Base-by-base conservation (phyloP, 495 filamentous ascomycete genomes). In the Clohesyomyces aquaticus region DNA sequence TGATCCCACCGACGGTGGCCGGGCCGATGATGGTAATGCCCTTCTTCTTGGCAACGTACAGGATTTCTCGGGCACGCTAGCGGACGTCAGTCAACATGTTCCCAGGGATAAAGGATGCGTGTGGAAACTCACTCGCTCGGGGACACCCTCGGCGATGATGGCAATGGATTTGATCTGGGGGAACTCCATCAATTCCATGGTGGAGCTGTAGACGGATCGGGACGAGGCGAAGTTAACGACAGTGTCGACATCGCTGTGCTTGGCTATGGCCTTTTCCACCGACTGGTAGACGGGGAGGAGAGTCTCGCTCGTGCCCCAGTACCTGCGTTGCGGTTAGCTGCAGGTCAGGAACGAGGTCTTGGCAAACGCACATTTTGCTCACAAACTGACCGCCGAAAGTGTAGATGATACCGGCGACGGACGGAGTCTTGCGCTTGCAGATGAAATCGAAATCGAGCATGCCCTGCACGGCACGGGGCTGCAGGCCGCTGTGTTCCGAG, bases 401-500 rank as follows among this genome's bases (percentile, higher is more conserved):
- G 84, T 98, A 98, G 81, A 98, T 98, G 79, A 98, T 98, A 78
- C 92, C 94, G 68, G 94, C 94, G 52, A 98, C 94, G 64, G 94
- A 98, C 60, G 94, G 94, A 16, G 91, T 96, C 75, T 83, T 83
- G 61, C 94, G 90, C 85, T 97, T 98, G 91, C 94, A 98, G 81
- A 98, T 98, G 85, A 98, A 98, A 83, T 98, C 94, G 79, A 98
- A 98, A 78, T 98, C 94, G 75, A 98, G 89, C 94, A 98, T 98
- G 78, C 95, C 95, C 83, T 98, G 94, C 69, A 97, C 95, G 71
- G 94, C 94, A 75, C 91, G 87, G 68, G 95, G 95, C 81, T 98
- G 94, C 73, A 98, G 87, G 72, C 94, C 94, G 80, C 86, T 88
- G 68, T 27, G 28, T 38, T 38, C 32, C 41, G 23, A 46, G 4